phyloP scores from a whole-genome alignment of 768 basidiomycete genomes.

The Kwoniella sp. region DNA sequence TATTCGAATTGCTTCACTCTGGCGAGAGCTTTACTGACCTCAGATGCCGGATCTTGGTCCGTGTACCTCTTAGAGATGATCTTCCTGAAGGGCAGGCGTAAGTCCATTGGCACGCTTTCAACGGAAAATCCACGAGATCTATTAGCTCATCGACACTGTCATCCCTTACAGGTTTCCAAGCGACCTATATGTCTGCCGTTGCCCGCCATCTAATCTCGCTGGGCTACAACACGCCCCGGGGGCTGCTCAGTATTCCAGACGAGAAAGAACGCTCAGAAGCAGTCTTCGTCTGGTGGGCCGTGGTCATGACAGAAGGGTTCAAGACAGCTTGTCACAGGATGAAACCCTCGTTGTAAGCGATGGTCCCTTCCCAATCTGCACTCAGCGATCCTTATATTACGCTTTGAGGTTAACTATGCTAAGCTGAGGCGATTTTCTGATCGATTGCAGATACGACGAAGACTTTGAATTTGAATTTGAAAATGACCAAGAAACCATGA shows the following conservation, averaged over 20 bases:
- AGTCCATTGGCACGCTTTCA: background rate
- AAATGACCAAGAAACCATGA: background rate
- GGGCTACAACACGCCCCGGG: constrained; percentile 37
- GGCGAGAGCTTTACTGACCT: too few species aligned
- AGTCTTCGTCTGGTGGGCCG: constrained; percentile 88
- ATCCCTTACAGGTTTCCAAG: constrained; percentile 48
- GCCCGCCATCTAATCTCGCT: constrained; percentile 30
- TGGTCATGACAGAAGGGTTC: constrained; percentile 75
- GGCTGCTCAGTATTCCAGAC: constrained; percentile 33
- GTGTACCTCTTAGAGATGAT: background rate
- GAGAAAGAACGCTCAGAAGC: constrained; percentile 33
- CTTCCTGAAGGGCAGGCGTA: background rate
- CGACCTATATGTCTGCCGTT: constrained; percentile 13
- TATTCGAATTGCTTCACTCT: too few species aligned
- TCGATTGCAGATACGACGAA: constrained; percentile 23
- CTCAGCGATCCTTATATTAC: too few species aligned
- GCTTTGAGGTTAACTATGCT: too few species aligned
- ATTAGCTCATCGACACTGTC: background rate
- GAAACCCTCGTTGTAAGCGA: constrained; percentile 71
- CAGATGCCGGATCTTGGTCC: too few species aligned
- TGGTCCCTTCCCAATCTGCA: background rate
- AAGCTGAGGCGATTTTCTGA: too few species aligned
- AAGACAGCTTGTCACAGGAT: constrained; percentile 79
- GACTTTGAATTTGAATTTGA: constrained; percentile 37
- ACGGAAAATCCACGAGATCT: background rate